These are phyloP conservation scores for Colletotrichum navitas DNA, from an alignment of 2,329 filamentous ascomycete genomes.

Conservation along the genomic window DNA sequence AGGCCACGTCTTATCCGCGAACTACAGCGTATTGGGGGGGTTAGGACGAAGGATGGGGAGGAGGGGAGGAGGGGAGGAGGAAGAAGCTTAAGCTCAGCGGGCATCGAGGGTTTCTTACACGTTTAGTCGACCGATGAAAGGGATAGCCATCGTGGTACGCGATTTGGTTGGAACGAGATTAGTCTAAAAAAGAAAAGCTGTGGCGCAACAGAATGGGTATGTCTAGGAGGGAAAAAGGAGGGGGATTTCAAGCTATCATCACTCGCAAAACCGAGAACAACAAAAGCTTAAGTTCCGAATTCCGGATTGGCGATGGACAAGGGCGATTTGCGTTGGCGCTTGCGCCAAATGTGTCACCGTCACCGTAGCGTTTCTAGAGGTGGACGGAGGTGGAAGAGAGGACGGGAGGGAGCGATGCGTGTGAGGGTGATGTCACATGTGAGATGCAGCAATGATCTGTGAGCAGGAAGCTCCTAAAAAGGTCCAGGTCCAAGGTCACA, in stretches of 20 bases:
- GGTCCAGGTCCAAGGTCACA: slow-evolving; percentile 31
- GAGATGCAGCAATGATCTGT: slow-evolving; percentile 28
- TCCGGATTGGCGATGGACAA: slow-evolving; percentile 6
- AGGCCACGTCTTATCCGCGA: slow-evolving; percentile 15
- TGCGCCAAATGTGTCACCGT: slow-evolving; percentile 31
- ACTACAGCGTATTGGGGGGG: slow-evolving; percentile 21
- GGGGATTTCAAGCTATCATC: slow-evolving; percentile 30
- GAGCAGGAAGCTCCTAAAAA: slow-evolving; percentile 30
- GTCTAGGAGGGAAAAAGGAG: slow-evolving; percentile 29
- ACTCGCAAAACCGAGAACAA: slow-evolving; percentile 20
- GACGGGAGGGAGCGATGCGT: slow-evolving; percentile 19
- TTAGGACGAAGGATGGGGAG: slow-evolving; percentile 13
- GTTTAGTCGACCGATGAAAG: slow-evolving; percentile 66
- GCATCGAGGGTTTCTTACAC: slow-evolving; percentile 55
- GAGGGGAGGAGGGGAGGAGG: slow-evolving; percentile 15
- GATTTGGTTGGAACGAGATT: slow-evolving; percentile 43
- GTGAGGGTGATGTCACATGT: slow-evolving; percentile 43
- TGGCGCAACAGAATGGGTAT: slow-evolving; percentile 34
- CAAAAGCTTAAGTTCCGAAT: slow-evolving; percentile 29
- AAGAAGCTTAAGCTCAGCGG: slow-evolving; percentile 3
- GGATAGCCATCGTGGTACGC: slow-evolving; percentile 60
- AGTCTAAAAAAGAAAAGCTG: slow-evolving; percentile 22
- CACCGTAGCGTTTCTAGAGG: slow-evolving; percentile 28
- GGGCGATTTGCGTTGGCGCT: slow-evolving; percentile 1
- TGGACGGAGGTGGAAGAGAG: slow-evolving; percentile 19